These are phyloP conservation scores for Brachypodium distachyon DNA, from an alignment of 202 grass and related monocot genomes.

Conservation along the genomic window DNA sequence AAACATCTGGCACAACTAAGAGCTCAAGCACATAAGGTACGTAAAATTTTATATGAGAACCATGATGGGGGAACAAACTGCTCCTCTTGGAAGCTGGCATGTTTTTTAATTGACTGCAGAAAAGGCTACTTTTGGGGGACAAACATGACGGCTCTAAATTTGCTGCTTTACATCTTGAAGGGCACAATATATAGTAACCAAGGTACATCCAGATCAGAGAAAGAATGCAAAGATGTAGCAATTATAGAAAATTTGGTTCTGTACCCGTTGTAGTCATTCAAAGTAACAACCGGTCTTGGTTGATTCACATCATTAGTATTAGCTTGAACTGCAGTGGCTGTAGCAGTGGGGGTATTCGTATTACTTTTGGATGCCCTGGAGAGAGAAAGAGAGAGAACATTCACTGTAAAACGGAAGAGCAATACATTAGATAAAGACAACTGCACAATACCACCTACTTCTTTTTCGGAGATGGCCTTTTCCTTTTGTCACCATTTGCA, in stretches of 20 bases:
- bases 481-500: slow-evolving; percentile 29
- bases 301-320: slow-evolving; percentile 38
- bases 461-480: slow-evolving; percentile 34
- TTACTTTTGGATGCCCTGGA: slow-evolving; percentile 67
- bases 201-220: slow-evolving; percentile 2
- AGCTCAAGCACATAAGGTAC: neutral
- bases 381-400: slow-evolving; percentile 21
- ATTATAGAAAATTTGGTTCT: slow-evolving; percentile 1
- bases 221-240: slow-evolving; percentile 12
- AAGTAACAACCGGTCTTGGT: slow-evolving; percentile 37
- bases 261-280: slow-evolving; percentile 68
- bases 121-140: neutral
- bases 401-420: neutral
- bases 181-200: neutral
- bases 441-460: slow-evolving; percentile 23
- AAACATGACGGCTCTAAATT: neutral
- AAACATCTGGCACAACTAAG: neutral
- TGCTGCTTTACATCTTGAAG: neutral
- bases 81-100: neutral
- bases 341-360: slow-evolving; percentile 30
- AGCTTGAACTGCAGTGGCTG: slow-evolving; percentile 19
- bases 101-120: neutral
- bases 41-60: neutral
- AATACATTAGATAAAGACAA: slow-evolving; percentile 13
- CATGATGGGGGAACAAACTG: neutral